Conservation (phyloP, 805 yeast species). For the Gaillardinia entomophila region DNA sequence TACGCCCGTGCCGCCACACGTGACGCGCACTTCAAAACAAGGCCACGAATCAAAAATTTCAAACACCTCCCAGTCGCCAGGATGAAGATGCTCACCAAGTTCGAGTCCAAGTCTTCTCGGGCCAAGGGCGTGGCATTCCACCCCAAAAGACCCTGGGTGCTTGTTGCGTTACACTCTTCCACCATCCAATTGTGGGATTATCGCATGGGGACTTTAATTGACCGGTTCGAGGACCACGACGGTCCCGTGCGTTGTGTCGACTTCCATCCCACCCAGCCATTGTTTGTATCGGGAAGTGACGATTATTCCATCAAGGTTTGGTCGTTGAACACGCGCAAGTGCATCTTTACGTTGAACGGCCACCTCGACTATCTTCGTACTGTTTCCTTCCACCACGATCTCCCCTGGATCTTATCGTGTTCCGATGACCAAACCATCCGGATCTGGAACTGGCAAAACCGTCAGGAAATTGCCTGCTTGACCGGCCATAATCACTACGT, state of each 20-base stretch:
- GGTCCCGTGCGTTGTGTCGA: constrained; percentile 96
- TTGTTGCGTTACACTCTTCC: constrained; percentile 93
- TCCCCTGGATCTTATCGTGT: constrained; percentile 95
- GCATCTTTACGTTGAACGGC: constrained; percentile 85
- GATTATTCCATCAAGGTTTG: constrained; percentile 94
- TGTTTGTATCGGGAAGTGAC: constrained; percentile 96
- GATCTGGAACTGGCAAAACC: constrained; percentile 99
- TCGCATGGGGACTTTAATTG: constrained; percentile 96
- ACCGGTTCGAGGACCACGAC: constrained; percentile 95
- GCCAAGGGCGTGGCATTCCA: constrained; percentile 98
- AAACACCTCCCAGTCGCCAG: constrained; percentile 11
- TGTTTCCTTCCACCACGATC: constrained; percentile 88
- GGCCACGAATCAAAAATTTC: neutral
- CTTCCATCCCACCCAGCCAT: constrained; percentile 97
- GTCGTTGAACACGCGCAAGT: constrained; percentile 88
- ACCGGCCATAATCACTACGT: constrained; percentile 99
- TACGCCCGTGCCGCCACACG: no score
- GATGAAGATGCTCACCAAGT: constrained; percentile 69
- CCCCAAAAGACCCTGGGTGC: constrained; percentile 92
- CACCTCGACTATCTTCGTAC: constrained; percentile 95
- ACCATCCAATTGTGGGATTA: constrained; percentile 99
- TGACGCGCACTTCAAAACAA: neutral
- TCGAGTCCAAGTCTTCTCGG: constrained; percentile 95
- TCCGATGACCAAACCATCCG: constrained; percentile 98
- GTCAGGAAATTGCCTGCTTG: constrained; percentile 93